These are phyloP conservation scores for Acanthamoeba divionensis DNA, from an alignment of 208 protist genomes.

Conservation along the genomic window DNA sequence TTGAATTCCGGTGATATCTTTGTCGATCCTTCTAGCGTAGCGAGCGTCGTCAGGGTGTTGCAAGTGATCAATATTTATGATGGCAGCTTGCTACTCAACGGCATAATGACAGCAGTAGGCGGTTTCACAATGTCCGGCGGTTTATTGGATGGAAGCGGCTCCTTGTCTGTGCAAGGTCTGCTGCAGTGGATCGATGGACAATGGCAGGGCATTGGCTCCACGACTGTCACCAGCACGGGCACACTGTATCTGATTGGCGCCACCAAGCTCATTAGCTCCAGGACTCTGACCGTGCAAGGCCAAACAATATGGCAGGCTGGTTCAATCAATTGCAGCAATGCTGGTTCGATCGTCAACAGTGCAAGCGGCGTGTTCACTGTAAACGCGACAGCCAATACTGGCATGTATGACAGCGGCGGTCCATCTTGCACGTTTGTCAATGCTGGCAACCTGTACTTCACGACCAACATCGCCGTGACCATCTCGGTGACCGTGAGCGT, in stretches of 20 bases:
- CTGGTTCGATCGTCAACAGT: conserved; percentile 16
- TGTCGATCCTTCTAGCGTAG: neutral
- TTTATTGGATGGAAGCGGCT: neutral
- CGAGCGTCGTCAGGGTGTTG: neutral
- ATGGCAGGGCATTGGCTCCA: conserved; percentile 16
- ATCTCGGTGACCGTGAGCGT: conserved; percentile 14
- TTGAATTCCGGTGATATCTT: conserved; percentile 19
- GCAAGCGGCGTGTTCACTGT: neutral
- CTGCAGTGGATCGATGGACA: conserved; percentile 1
- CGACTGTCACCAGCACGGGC: neutral
- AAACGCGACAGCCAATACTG: neutral
- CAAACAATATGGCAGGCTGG: conserved; percentile 16
- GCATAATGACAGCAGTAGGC: neutral
- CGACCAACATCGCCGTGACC: neutral
- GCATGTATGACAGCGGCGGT: neutral
- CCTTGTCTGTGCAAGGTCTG: conserved; percentile 31
- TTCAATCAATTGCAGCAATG: conserved; percentile 33
- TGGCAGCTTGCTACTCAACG: conserved; percentile 6
- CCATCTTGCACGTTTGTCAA: neutral
- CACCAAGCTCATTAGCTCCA: conserved; percentile 41
- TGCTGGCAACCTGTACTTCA: conserved; percentile 12
- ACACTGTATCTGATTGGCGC: neutral
- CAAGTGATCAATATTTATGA: neutral
- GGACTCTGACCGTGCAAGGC: conserved; percentile 8
- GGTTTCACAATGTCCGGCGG: conserved; percentile 1